Evolutionary conservation across 2,329 filamentous ascomycete species (phyloP), one percentile per base, ranked within the genome.

Genomic region (Penicillium sp.): DNA sequence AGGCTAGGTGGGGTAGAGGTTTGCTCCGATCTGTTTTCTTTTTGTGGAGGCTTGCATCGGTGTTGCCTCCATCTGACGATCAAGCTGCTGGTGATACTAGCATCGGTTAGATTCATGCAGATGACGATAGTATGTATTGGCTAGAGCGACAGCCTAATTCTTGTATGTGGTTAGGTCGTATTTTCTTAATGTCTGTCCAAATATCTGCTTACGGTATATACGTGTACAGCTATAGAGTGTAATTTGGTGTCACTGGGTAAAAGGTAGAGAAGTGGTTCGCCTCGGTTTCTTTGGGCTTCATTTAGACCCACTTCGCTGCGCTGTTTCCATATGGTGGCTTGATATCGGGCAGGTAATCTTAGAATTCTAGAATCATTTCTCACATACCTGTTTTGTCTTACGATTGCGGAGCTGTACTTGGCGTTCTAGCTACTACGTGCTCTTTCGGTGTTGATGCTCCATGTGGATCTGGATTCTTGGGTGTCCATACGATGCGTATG

Each of bases 11-110:
- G 43, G 39, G 22, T 27, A 31, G 27, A 27, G 29, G 26, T 45
- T n/a, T 48, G 22, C 49, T 52, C 56, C 60, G 62, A 60, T 64
- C 46, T 57, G 31, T 57, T 63, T 62, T 61, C 56, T 64, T 59
- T 35, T 26, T 47, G 29, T 52, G 49, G 46, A 31, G 35, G 49
- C 11, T 44, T 45, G 27, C 52, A 33, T 41, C 48, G 5, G 27
- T 33, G 39, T 48, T 39, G 27, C 43, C 22, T 52, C 44, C 27
- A n/a, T 45, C 27, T 56, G 59, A 60, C 50, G 55, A 58, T 64
- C 57, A 39, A 11, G 27, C 27, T 55, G 55, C 33, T 29, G 48
- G 44, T 16, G 22, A 48, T 56, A 48, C 52, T 61, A 22, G 59
- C 57, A 45, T 37, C 41, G 53, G 51, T 44, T 55, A 55, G 53